Percentiles rank a stretch among this genome's conserved stretches.
Evolutionary conservation across 139 green algal genomes (phyloP).

Genomic region (Volvox reticuliferus): DNA sequence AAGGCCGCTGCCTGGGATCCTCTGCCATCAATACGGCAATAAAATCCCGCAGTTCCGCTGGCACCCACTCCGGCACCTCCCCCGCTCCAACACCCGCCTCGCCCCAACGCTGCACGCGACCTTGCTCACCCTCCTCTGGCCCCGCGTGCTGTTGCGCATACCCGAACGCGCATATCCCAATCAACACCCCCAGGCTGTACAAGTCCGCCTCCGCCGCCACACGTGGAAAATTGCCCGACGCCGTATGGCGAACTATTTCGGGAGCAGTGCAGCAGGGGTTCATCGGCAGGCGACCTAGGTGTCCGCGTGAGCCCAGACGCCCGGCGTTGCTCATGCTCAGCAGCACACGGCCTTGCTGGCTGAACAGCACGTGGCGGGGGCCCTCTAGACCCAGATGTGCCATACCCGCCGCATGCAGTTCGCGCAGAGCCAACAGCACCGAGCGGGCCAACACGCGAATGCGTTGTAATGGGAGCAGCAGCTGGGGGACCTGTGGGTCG

Average conservation of each 20-base stretch:
- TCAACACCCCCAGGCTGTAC: slow-evolving; percentile 14
- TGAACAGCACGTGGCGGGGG: slow-evolving; percentile 1
- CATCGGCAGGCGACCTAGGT: background rate
- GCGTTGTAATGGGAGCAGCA: slow-evolving; percentile 16
- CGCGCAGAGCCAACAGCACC: background rate
- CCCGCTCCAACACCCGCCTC: background rate
- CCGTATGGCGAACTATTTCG: background rate
- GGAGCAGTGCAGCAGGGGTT: background rate
- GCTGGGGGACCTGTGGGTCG: background rate
- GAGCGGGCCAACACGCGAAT: background rate
- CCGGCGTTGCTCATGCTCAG: slow-evolving; percentile 3
- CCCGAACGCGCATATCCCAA: background rate
- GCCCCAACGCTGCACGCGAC: background rate
- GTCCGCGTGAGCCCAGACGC: background rate
- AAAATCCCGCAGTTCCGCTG: background rate
- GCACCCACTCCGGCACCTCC: slow-evolving; percentile 19
- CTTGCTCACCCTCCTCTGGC: background rate
- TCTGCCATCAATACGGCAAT: background rate
- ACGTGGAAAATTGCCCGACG: background rate
- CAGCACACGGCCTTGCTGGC: background rate
- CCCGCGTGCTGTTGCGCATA: background rate
- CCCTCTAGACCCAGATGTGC: slow-evolving; percentile 1
- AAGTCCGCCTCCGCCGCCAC: slow-evolving; percentile 17
- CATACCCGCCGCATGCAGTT: background rate
- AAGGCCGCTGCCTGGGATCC: background rate